Evolutionary conservation across 345 rosid species (phyloP), one percentile per base, ranked within the genome.

Genomic region (Citrus medica): DNA sequence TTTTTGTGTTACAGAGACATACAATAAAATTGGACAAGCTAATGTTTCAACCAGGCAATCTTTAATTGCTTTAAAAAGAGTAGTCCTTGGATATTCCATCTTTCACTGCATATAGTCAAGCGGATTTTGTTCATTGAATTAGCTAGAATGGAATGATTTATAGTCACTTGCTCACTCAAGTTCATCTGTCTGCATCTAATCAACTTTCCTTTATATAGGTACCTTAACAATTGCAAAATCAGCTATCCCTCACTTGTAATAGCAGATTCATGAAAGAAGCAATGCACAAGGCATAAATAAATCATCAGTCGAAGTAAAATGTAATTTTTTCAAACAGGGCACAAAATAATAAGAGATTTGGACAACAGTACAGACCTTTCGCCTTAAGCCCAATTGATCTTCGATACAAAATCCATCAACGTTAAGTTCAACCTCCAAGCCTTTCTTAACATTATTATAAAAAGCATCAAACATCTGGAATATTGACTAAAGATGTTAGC

Each of bases 381-480:
- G 80, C 75, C 76, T 83, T 46, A 67, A 25, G 69, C 85, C 83
- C 35, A 35, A 37, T 13, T 42, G 76, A 68, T 88, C 92, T 78
- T 75, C 72, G 24, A 86, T 66, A 53, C n/a, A 8, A 84, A 82
- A 87, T 42, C 97, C 95, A 79, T 85, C 79, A 48, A 83, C n/a
- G 13, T 63, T 33, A 30, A 93, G 21, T 66, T 58, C 59, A 76
- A 93, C 88, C 59, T 84, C 86, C 12, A 79, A 56, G 16, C 88
- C 92, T 73, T 88, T 74, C 55, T 19, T 28, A 64, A 82, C 84
- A 81, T 90, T 95, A 81, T 93, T 93, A 35, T 79, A 72, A 63
- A 84, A 89, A 58, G 79, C 82, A 84, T 93, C 95, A 53, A 90
- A 79, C 84, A 89, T 76, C 95, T 93, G 82, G 62, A 64, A 5